A percentile compares a stretch with the other conserved stretches of the same genome.
These are phyloP conservation scores for Orbilia brochopaga DNA, from an alignment of 2,329 filamentous ascomycete species.

Conservation along the genomic window DNA sequence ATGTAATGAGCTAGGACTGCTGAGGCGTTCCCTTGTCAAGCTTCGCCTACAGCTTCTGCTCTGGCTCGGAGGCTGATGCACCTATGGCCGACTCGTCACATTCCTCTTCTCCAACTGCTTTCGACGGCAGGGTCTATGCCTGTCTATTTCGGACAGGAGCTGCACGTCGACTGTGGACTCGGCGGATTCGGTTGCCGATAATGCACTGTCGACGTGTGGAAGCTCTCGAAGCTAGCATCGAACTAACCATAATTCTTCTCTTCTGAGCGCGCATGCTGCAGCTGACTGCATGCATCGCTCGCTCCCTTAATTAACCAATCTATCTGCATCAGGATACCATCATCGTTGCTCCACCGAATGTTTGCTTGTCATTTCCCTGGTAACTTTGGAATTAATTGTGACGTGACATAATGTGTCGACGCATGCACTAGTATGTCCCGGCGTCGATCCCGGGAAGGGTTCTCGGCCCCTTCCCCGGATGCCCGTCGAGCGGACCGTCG, in stretches of 20 bases:
- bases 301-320: slow-evolving; percentile 17
- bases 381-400: neutral
- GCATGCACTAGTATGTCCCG: too few species aligned
- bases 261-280: slow-evolving; percentile 11
- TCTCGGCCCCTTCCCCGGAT: slow-evolving; percentile 10
- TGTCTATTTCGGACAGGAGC: slow-evolving; percentile 1
- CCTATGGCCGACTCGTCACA: slow-evolving; percentile 16
- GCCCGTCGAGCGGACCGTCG: slow-evolving; percentile 25
- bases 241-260: neutral
- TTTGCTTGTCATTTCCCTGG: neutral
- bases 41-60: slow-evolving; percentile 31
- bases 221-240: slow-evolving; percentile 8
- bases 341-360: slow-evolving; percentile 9
- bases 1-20: neutral
- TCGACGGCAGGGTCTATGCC: slow-evolving; percentile 23
- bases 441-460: slow-evolving; percentile 9
- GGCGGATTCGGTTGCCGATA: neutral
- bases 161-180: neutral
- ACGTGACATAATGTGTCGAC: neutral
- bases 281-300: slow-evolving; percentile 31
- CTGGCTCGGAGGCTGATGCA: slow-evolving; percentile 24
- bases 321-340: slow-evolving; percentile 34
- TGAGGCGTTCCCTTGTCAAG: neutral
- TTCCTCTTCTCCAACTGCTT: slow-evolving; percentile 14
- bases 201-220: neutral